A percentile compares a stretch with the other conserved stretches of the same genome.
Conservation (phyloP, 2,329 filamentous ascomycete genomes). For the Arthrobotrys sphaeroides region DNA sequence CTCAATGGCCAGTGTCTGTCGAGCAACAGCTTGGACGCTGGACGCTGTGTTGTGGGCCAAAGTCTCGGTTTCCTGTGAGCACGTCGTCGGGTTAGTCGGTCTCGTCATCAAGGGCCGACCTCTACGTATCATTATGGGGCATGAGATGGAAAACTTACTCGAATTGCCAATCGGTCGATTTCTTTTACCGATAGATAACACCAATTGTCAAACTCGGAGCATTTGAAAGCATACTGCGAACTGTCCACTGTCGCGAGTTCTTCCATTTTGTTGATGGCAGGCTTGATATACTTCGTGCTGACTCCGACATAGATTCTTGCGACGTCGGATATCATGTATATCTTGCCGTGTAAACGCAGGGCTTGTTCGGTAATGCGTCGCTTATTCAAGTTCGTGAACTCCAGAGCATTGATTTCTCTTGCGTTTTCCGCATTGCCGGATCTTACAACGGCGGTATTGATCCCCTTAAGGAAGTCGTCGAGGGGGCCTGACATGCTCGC, state of each 20-base stretch:
- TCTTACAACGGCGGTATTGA: not conserved
- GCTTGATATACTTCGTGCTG: conserved; percentile 11
- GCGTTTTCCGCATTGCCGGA: conserved; percentile 1
- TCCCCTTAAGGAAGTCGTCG: conserved; percentile 6
- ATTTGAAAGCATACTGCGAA: not conserved
- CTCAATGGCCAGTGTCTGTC: not conserved
- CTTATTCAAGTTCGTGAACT: not conserved
- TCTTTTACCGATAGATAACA: not conserved
- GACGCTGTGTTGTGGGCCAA: not conserved
- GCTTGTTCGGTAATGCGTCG: not conserved
- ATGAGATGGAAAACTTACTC: too few relatives aligned
- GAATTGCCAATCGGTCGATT: not conserved
- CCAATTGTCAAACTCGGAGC: not conserved
- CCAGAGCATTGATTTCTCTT: not conserved
- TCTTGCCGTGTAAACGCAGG: conserved; percentile 6
- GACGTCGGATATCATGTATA: conserved; percentile 9
- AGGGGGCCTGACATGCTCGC: not conserved
- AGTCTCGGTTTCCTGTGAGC: not conserved
- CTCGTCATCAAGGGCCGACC: too few relatives aligned
- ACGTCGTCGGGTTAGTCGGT: not conserved
- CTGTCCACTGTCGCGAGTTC: not conserved
- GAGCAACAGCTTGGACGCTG: not conserved
- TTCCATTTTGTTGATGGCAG: conserved; percentile 27
- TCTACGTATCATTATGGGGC: too few relatives aligned
- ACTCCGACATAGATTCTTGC: conserved; percentile 29